phyloP scores from a whole-genome alignment of 768 basidiomycete species.

The Psilocybe cubensis region DNA sequence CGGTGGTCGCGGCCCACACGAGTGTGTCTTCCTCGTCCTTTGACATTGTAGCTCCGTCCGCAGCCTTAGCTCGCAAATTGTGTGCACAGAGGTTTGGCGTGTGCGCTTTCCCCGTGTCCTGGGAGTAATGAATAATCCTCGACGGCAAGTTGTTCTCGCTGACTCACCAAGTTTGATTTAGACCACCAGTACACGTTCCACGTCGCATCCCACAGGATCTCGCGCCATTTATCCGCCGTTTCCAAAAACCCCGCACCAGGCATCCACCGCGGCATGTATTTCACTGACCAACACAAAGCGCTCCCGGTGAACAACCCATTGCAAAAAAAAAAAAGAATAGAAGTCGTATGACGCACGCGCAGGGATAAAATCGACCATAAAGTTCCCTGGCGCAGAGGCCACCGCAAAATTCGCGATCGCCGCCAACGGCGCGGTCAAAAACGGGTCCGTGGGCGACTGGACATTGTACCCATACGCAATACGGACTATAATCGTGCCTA shows the following conservation, averaged over 20 bases:
- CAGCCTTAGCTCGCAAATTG: slow-evolving; percentile 28
- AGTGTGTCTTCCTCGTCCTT: slow-evolving; percentile 37
- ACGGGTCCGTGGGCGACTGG: slow-evolving; percentile 48
- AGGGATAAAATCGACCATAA: slow-evolving; percentile 40
- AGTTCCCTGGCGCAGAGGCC: slow-evolving; percentile 39
- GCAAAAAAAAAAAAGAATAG: background rate
- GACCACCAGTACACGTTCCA: slow-evolving; percentile 36
- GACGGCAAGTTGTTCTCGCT: too few relatives aligned
- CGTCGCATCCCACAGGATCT: background rate
- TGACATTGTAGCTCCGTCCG: slow-evolving; percentile 30
- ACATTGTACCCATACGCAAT: slow-evolving; percentile 54
- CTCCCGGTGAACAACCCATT: too few relatives aligned
- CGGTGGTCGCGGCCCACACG: slow-evolving; percentile 35
- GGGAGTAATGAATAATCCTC: background rate
- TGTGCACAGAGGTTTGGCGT: slow-evolving; percentile 37
- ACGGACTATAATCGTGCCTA: slow-evolving; percentile 52
- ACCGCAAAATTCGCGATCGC: slow-evolving; percentile 49
- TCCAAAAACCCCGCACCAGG: slow-evolving; percentile 57
- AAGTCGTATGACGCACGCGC: slow-evolving; percentile 18
- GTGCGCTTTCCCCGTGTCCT: slow-evolving; percentile 41
- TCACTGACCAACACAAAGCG: background rate
- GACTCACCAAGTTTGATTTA: slow-evolving; percentile 36
- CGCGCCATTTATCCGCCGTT: slow-evolving; percentile 38
- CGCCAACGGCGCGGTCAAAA: slow-evolving; percentile 45
- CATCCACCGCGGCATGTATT: slow-evolving; percentile 55